A percentile compares a stretch with the other conserved stretches of the same genome.
These are phyloP conservation scores for Cladosporium halotolerans DNA, from an alignment of 2,329 filamentous ascomycete species.

Conservation along the genomic window DNA sequence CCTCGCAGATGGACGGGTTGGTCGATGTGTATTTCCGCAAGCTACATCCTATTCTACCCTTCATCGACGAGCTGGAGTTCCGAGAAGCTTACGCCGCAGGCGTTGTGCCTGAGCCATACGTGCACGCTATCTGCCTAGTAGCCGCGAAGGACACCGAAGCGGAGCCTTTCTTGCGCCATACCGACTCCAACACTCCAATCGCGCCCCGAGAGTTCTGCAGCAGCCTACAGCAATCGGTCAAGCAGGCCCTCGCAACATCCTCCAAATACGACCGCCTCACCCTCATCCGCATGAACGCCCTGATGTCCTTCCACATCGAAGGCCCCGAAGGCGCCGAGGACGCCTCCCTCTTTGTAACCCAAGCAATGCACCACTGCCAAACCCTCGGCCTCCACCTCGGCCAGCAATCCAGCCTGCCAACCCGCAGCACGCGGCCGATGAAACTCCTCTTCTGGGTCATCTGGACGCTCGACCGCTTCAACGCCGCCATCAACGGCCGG, in stretches of 20 bases:
- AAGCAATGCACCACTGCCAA: constrained; percentile 46
- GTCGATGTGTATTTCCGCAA: constrained; percentile 42
- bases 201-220: constrained; percentile 39
- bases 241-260: constrained; percentile 36
- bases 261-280: constrained; percentile 41
- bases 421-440: constrained; percentile 27
- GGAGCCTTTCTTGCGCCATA: constrained; percentile 23
- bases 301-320: constrained; percentile 44
- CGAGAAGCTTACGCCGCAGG: constrained; percentile 32
- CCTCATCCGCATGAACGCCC: constrained; percentile 41
- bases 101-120: constrained; percentile 33
- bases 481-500: constrained; percentile 42
- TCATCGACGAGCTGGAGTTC: constrained; percentile 41
- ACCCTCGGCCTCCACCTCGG: constrained; percentile 43
- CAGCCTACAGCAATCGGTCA: constrained; percentile 38
- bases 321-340: constrained; percentile 43
- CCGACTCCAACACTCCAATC: constrained; percentile 35
- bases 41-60: constrained; percentile 42
- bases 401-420: constrained; percentile 20
- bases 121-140: constrained; percentile 43
- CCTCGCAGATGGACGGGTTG: constrained; percentile 19
- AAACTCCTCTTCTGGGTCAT: constrained; percentile 46
- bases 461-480: constrained; percentile 45
- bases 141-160: constrained; percentile 43
- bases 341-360: constrained; percentile 41